Conservation (phyloP, 768 basidiomycete species). For the Trichaptum fuscoviolaceum region DNA sequence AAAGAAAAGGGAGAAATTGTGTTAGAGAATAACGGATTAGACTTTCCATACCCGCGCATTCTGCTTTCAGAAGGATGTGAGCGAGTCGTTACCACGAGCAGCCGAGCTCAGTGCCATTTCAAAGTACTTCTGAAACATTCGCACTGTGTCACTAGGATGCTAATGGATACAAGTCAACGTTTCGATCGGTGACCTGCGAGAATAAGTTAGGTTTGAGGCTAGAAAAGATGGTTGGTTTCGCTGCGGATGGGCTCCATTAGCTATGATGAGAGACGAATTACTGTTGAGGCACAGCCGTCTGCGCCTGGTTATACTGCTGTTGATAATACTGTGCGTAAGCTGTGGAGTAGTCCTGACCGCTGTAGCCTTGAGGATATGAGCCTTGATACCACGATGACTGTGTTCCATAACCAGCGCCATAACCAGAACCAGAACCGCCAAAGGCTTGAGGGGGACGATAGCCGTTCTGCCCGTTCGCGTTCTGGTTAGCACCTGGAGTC, state of each 20-base stretch:
- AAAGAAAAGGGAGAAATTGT: background rate
- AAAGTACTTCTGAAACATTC: background rate
- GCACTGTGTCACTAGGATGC: background rate
- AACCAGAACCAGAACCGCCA: conserved; percentile 34
- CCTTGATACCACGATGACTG: conserved; percentile 2
- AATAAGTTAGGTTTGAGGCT: background rate
- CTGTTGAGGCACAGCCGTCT: conserved; percentile 18
- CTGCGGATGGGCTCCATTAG: background rate
- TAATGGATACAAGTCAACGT: background rate
- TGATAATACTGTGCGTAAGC: conserved; percentile 88
- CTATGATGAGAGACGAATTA: conserved; percentile 17
- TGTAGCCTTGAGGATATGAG: conserved; percentile 12
- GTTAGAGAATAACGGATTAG: background rate
- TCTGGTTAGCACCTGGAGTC: conserved; percentile 31
- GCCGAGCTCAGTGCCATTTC: background rate
- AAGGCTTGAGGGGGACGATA: conserved; percentile 61
- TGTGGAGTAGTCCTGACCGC: conserved; percentile 60
- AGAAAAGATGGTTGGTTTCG: background rate
- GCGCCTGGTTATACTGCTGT: conserved; percentile 74
- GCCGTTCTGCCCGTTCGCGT: conserved; percentile 47
- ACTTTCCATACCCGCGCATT: background rate
- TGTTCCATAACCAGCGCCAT: conserved; percentile 21
- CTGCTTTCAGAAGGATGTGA: background rate
- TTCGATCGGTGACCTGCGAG: background rate
- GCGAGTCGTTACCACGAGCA: background rate